These are phyloP conservation scores for Arthrobotrys conoides DNA, from an alignment of 2,329 filamentous ascomycete species.

Conservation along the genomic window DNA sequence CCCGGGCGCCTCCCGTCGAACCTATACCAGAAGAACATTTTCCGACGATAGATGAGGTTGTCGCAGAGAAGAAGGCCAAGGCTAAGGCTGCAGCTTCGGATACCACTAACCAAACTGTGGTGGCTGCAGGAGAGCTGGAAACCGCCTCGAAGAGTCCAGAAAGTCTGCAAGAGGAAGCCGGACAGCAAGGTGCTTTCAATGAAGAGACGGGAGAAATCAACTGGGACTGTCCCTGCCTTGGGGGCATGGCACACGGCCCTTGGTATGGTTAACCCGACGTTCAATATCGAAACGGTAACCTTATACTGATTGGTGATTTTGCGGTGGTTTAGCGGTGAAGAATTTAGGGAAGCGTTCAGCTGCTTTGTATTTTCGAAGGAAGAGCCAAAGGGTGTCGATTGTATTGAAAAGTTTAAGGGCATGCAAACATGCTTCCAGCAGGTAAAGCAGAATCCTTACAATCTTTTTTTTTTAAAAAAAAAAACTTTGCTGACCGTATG, in stretches of 20 bases:
- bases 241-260: constrained; percentile 95
- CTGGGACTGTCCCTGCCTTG: constrained; percentile 98
- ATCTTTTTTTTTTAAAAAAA: not conserved
- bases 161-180: constrained; percentile 83
- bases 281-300: not conserved
- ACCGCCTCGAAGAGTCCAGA: constrained; percentile 68
- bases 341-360: constrained; percentile 96
- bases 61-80: constrained; percentile 62
- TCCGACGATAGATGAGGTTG: constrained; percentile 61
- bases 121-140: constrained; percentile 35
- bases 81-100: constrained; percentile 37
- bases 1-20: constrained; percentile 60
- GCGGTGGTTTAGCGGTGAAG: constrained; percentile 74
- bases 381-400: constrained; percentile 97
- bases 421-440: constrained; percentile 98
- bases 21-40: constrained; percentile 64
- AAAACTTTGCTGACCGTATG: constrained; percentile 24
- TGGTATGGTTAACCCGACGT: constrained; percentile 69
- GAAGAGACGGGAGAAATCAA: constrained; percentile 99
- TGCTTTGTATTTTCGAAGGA: constrained; percentile 97
- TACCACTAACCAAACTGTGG: constrained; percentile 18
- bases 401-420: constrained; percentile 97
- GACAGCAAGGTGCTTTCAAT: constrained; percentile 93
- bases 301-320: constrained; percentile 7
- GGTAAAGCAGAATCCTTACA: constrained; percentile 32